Evolutionary conservation across 2,329 filamentous ascomycete genomes (phyloP).

Genomic region (Fusarium miscanthi): DNA sequence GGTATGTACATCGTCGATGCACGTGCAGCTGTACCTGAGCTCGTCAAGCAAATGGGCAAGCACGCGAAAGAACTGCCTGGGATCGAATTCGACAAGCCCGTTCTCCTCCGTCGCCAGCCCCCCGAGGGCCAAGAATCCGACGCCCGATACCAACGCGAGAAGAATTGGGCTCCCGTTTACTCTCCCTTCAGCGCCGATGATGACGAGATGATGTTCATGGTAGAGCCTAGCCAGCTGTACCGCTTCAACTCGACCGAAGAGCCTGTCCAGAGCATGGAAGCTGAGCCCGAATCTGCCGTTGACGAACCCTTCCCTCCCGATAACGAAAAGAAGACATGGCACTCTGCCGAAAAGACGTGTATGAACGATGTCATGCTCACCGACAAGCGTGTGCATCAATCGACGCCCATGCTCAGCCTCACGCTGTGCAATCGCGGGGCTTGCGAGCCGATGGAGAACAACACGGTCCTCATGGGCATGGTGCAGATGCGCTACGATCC

Average conservation of each 20-base stretch:
- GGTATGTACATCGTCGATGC: slow-evolving; percentile 40
- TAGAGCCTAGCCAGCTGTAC: slow-evolving; percentile 35
- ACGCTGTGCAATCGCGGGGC: slow-evolving; percentile 36
- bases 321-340: slow-evolving; percentile 31
- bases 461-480: slow-evolving; percentile 39
- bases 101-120: slow-evolving; percentile 31
- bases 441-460: slow-evolving; percentile 33
- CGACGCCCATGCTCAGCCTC: slow-evolving; percentile 41
- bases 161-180: slow-evolving; percentile 40
- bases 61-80: slow-evolving; percentile 30
- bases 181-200: slow-evolving; percentile 30
- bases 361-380: slow-evolving; percentile 42
- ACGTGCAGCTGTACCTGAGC: slow-evolving; percentile 36
- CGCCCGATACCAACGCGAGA: slow-evolving; percentile 37
- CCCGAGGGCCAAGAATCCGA: slow-evolving; percentile 27
- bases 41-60: slow-evolving; percentile 28
- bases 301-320: slow-evolving; percentile 37
- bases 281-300: slow-evolving; percentile 31
- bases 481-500: slow-evolving; percentile 42
- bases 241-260: slow-evolving; percentile 21
- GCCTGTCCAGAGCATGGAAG: slow-evolving; percentile 24
- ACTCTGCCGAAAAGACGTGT: slow-evolving; percentile 30
- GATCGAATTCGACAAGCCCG: slow-evolving; percentile 31
- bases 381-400: slow-evolving; percentile 37
- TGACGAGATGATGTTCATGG: slow-evolving; percentile 41